Conservation (phyloP, 1,139 yeast genomes). For the Ogataea hybrid region DNA sequence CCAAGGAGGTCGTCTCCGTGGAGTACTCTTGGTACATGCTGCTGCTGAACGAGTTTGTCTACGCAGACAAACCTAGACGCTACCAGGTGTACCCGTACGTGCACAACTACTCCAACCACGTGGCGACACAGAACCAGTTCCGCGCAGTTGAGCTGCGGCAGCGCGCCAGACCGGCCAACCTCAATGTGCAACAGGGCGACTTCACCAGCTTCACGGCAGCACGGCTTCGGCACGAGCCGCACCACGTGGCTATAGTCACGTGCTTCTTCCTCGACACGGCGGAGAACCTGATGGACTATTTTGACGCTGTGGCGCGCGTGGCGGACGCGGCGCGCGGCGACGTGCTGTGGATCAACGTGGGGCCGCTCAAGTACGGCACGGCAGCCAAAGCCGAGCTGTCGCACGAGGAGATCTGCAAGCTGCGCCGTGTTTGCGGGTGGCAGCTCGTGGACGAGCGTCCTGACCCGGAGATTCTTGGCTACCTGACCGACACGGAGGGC, state of each 20-base stretch:
- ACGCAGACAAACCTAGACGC: constrained; percentile 25
- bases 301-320: constrained; percentile 57
- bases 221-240: constrained; percentile 29
- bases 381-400: constrained; percentile 78
- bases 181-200: constrained; percentile 59
- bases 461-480: constrained; percentile 41
- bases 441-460: constrained; percentile 40
- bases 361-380: constrained; percentile 86
- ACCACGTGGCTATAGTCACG: constrained; percentile 55
- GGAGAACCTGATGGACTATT: constrained; percentile 70
- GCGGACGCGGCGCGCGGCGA: constrained; percentile 35
- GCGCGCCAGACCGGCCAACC: constrained; percentile 40
- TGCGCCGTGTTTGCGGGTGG: constrained; percentile 66
- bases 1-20: constrained; percentile 57
- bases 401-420: constrained; percentile 54
- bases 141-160: constrained; percentile 43
- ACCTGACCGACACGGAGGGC: constrained; percentile 61
- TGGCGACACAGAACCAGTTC: constrained; percentile 48
- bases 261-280: constrained; percentile 87
- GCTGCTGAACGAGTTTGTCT: constrained; percentile 56
- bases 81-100: constrained; percentile 57
- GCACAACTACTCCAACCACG: constrained; percentile 73
- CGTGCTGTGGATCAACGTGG: constrained; percentile 71
- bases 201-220: constrained; percentile 52
- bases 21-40: constrained; percentile 76